phyloP scores from a whole-genome alignment of 768 basidiomycete species.

The Russula griseocarnosa region DNA sequence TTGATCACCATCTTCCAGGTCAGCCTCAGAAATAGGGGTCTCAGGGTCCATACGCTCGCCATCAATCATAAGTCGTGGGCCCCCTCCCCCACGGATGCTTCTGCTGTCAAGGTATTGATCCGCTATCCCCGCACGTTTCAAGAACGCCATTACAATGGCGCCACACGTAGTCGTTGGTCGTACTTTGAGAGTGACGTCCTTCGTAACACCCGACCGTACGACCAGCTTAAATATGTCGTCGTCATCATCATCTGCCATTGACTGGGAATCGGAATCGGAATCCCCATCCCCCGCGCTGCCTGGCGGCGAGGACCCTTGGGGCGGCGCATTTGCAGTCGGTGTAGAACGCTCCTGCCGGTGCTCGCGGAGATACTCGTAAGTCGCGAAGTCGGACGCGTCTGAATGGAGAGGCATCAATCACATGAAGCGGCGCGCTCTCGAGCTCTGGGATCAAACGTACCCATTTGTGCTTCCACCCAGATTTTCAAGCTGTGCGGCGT shows the following conservation, averaged over 20 bases:
- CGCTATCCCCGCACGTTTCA: constrained; percentile 61
- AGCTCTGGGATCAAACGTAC: constrained; percentile 38
- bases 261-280: constrained; percentile 30
- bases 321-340: constrained; percentile 19
- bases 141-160: constrained; percentile 68
- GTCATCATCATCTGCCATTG: constrained; percentile 35
- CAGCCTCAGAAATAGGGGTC: constrained; percentile 58
- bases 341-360: constrained; percentile 33
- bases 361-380: constrained; percentile 60
- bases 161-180: constrained; percentile 73
- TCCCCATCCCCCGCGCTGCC: constrained; percentile 30
- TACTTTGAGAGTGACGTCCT: constrained; percentile 61
- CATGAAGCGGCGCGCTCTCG: not conserved
- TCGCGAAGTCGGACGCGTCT: constrained; percentile 65
- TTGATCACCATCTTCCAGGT: constrained; percentile 76
- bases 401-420: constrained; percentile 17
- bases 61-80: constrained; percentile 58
- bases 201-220: constrained; percentile 55
- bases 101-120: constrained; percentile 47
- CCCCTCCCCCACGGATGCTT: constrained; percentile 32
- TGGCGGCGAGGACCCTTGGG: constrained; percentile 26
- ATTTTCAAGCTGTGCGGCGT: constrained; percentile 63
- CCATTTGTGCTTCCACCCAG: constrained; percentile 64
- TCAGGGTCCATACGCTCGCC: constrained; percentile 65
- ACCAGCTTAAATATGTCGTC: constrained; percentile 56